Conservation (phyloP, 805 yeast species). For the Brettanomyces custersianus region DNA sequence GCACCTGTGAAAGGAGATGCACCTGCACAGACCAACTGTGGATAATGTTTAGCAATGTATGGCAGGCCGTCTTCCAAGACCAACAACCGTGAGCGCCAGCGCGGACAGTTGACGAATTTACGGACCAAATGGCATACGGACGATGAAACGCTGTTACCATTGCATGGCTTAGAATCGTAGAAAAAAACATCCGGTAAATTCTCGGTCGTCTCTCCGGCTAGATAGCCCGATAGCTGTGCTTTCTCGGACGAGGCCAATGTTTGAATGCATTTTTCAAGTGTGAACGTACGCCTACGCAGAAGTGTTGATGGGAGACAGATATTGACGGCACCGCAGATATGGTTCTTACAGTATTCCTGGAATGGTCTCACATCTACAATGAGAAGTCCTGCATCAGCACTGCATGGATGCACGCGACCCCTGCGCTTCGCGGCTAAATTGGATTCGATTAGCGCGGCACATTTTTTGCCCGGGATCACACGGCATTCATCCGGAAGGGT, state of each 20-base stretch:
- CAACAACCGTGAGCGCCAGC: conserved; percentile 32
- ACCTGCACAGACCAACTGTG: conserved; percentile 21
- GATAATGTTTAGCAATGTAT: conserved; percentile 24
- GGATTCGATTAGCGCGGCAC: too few species aligned
- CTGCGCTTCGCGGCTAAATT: too few species aligned
- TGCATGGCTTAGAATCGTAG: conserved; percentile 38
- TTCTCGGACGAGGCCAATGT: conserved; percentile 50
- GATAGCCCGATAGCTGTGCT: conserved; percentile 28
- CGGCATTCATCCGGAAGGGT: too few species aligned
- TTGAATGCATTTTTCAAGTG: conserved; percentile 50
- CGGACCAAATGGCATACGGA: conserved; percentile 37
- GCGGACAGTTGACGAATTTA: conserved; percentile 34
- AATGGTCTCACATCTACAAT: conserved; percentile 75
- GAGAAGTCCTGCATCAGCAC: conserved; percentile 23
- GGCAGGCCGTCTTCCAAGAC: conserved; percentile 35
- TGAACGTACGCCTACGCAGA: conserved; percentile 65
- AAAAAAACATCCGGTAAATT: conserved; percentile 35
- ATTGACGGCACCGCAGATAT: conserved; percentile 55
- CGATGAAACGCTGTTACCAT: conserved; percentile 24
- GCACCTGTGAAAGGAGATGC: conserved; percentile 6
- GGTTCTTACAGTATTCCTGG: conserved; percentile 56
- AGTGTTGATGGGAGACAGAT: conserved; percentile 87
- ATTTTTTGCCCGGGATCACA: too few species aligned
- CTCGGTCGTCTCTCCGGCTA: conserved; percentile 20
- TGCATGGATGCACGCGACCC: too few species aligned